Base-by-base conservation (phyloP, 2,329 filamentous ascomycete species). In the Aspergillus niger region DNA sequence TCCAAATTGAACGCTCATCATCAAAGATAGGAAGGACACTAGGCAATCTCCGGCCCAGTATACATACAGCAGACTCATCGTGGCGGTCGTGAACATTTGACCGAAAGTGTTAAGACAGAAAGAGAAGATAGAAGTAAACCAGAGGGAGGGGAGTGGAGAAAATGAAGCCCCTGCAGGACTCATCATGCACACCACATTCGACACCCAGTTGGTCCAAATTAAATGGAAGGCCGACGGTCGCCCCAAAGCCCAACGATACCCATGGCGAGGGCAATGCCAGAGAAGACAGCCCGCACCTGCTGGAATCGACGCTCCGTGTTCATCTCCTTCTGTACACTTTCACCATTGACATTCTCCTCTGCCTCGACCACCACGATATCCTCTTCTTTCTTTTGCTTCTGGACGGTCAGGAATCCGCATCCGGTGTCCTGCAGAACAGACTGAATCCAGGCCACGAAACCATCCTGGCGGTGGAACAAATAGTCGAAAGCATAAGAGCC, bases 381-480 rank as follows among this genome's bases (percentile, higher is more conserved):
- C 6, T 77, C 73, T 13, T 77, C 74, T 59, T 73, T 76, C 63
- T 69, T 72, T 13, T 69, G 57, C 44, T 59, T 51, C 26, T 58
- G 41, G 7, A n/a, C 38, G 2, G 65, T 58, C 62, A 62, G 67
- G 28, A 55, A 44, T 20, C 51, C 13, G 17, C 69, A 67, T n/a
- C 69, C 72, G 17, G 63, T 69, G 30, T 85, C 86, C 75, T 83
- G 82, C 70, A 72, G 48, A 8, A 72, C 54, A 32, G 65, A 69
- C 56, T 70, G 60, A 15, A 63, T 36, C 75, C 76, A 76, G 38
- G 67, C 65, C 60, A 70, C 68, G 52, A 80, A 75, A 28, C 86
- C 82, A 47, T 83, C 81, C 24, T 90, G 79, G 8, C 90, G 85
- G 76, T 91, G 89, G 76, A 90, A 91, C 81, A 86, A 91, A 49